Evolutionary conservation across 352 stramenopile genomes (phyloP).

Genomic region (Lagenidium giganteum): DNA sequence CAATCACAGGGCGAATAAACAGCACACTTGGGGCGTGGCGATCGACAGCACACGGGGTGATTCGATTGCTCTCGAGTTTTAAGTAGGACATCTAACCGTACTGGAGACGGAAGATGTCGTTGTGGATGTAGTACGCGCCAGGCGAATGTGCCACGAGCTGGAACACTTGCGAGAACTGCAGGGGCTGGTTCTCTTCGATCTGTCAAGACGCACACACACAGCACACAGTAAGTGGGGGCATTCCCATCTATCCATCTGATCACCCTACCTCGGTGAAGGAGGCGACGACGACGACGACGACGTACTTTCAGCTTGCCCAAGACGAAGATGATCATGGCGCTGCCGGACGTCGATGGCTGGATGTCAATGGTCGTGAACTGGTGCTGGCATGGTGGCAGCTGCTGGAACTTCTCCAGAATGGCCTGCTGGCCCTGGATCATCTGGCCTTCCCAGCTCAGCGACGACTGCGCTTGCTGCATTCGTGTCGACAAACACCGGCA

Average conservation of each 20-base stretch:
- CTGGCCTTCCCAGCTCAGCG: constrained; percentile 75
- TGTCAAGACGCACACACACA: constrained; percentile 13
- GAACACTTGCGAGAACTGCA: constrained; percentile 98
- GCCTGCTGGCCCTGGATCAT: constrained; percentile 66
- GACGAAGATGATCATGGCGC: constrained; percentile 95
- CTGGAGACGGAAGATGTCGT: constrained; percentile 97
- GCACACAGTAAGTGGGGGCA: background rate
- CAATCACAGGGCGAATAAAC: too few relatives aligned
- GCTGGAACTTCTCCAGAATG: constrained; percentile 89
- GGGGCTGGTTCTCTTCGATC: constrained; percentile 92
- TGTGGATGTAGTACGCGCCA: constrained; percentile 97
- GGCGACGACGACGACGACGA: too few relatives aligned
- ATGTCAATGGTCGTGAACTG: constrained; percentile 89
- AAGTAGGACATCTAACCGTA: constrained; percentile 96
- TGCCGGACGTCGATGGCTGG: constrained; percentile 86
- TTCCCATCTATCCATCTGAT: background rate
- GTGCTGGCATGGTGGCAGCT: constrained; percentile 67
- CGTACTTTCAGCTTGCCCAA: constrained; percentile 83
- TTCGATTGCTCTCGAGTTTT: too few relatives aligned
- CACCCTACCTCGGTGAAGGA: too few relatives aligned
- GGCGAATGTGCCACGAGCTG: constrained; percentile 91
- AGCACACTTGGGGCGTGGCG: too few relatives aligned
- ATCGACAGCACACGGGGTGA: too few relatives aligned
- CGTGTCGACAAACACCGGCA: background rate
- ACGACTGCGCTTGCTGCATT: constrained; percentile 62